Evolutionary conservation across 441 rosid species (phyloP).

Genomic region (Bruguiera hainesii): DNA sequence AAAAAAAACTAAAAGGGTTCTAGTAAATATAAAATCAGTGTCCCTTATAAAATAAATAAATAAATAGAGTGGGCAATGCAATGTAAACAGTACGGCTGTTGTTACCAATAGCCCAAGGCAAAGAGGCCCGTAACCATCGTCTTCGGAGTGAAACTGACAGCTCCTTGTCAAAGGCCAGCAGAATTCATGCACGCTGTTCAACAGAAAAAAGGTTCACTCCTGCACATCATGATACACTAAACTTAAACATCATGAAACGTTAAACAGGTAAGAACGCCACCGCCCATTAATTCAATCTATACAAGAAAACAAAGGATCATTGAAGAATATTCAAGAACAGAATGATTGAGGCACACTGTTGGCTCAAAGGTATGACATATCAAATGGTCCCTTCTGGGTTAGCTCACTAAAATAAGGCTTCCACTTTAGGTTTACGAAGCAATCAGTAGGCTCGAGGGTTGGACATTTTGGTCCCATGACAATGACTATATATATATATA

Average conservation of each 20-base stretch:
- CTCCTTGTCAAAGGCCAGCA: too few relatives aligned
- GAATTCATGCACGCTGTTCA: background rate
- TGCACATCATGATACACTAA: background rate
- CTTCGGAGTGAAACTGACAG: too few relatives aligned
- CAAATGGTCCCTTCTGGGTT: background rate
- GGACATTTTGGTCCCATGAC: conserved; percentile 8
- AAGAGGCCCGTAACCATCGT: too few relatives aligned
- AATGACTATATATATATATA: background rate
- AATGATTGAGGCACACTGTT: conserved; percentile 13
- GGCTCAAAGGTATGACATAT: background rate
- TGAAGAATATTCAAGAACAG: conserved; percentile 9
- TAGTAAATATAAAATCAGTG: too few relatives aligned
- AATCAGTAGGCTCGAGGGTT: background rate
- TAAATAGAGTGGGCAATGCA: too few relatives aligned
- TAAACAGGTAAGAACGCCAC: background rate
- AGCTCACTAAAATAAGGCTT: background rate
- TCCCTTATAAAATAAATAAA: too few relatives aligned
- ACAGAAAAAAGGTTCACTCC: background rate
- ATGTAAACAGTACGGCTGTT: too few relatives aligned
- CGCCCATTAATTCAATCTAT: background rate
- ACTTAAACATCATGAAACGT: background rate
- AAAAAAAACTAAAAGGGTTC: too few relatives aligned
- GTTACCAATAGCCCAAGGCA: too few relatives aligned
- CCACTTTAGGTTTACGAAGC: background rate
- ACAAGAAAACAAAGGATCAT: background rate